Percentiles rank a stretch among this genome's conserved stretches.
Evolutionary conservation across 108 stramenopile genomes (phyloP).

Genomic region (Cyclostephanos tholiformis): DNA sequence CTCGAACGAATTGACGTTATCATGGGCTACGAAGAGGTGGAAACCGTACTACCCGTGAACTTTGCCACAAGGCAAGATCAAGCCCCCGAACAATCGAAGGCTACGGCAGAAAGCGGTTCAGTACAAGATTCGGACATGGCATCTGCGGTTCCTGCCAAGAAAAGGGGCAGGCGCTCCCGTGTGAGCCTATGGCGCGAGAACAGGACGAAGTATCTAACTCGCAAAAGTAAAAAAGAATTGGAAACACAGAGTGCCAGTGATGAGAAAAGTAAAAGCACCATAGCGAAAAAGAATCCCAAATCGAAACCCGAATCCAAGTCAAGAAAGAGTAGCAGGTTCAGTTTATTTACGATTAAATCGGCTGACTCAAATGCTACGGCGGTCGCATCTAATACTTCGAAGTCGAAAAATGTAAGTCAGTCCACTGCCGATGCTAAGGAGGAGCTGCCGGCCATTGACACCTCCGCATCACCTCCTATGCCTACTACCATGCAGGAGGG

Average conservation of each 20-base stretch:
- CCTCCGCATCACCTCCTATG: background rate
- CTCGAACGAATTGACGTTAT: background rate
- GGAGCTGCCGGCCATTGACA: constrained; percentile 7
- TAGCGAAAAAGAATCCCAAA: background rate
- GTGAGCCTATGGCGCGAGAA: constrained; percentile 4
- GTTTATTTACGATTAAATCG: constrained; percentile 13
- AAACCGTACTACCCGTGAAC: constrained; percentile 42
- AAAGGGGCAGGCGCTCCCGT: background rate
- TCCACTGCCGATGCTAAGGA: background rate
- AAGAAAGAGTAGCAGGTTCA: background rate
- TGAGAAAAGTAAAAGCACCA: background rate
- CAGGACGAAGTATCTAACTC: background rate
- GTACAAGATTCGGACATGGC: constrained; percentile 3
- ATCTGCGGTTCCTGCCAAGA: background rate
- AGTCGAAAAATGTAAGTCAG: background rate
- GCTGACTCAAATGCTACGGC: constrained; percentile 37
- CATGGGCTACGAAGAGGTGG: constrained; percentile 48
- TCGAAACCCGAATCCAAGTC: background rate
- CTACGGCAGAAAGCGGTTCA: background rate
- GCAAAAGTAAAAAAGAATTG: constrained; percentile 1
- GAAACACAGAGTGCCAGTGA: background rate
- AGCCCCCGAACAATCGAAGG: background rate
- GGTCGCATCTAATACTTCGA: constrained; percentile 33
- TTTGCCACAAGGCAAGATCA: constrained; percentile 3
- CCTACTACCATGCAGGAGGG: constrained; percentile 24